phyloP scores from a whole-genome alignment of 768 basidiomycete species.

The Mrakia gelida region DNA sequence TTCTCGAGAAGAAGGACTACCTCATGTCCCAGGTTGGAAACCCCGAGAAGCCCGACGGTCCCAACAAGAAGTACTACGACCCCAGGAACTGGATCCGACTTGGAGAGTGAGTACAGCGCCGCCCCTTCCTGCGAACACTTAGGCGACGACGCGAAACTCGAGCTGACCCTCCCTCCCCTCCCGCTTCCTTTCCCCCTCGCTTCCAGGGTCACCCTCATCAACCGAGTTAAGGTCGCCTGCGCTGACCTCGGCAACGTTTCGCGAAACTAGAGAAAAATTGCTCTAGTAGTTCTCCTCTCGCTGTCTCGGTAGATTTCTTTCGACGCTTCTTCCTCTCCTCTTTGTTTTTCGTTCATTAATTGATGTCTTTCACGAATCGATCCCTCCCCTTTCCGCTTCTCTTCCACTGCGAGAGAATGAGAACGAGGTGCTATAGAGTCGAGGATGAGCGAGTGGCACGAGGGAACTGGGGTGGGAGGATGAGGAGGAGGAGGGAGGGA shows the following conservation, averaged over 20 bases:
- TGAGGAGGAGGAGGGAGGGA: no score
- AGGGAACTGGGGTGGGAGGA: no score
- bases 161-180: neutral
- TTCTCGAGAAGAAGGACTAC: conserved; percentile 80
- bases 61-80: conserved; percentile 98
- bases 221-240: conserved; percentile 91
- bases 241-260: conserved; percentile 67
- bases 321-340: no score
- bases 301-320: neutral
- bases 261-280: no score
- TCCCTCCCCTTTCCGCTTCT: no score
- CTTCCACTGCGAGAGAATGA: no score
- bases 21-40: conserved; percentile 88
- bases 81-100: conserved; percentile 93
- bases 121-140: neutral
- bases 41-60: conserved; percentile 61
- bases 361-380: no score
- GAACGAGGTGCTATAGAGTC: no score
- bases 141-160: neutral
- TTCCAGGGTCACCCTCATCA: conserved; percentile 76
- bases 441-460: no score
- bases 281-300: neutral
- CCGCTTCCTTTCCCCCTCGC: neutral
- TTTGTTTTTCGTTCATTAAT: no score
- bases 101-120: neutral